Percentiles rank a stretch among this genome's conserved stretches.
These are phyloP conservation scores for Symbiodinium pilosum DNA, from an alignment of 73 alveolate species.

Conservation along the genomic window DNA sequence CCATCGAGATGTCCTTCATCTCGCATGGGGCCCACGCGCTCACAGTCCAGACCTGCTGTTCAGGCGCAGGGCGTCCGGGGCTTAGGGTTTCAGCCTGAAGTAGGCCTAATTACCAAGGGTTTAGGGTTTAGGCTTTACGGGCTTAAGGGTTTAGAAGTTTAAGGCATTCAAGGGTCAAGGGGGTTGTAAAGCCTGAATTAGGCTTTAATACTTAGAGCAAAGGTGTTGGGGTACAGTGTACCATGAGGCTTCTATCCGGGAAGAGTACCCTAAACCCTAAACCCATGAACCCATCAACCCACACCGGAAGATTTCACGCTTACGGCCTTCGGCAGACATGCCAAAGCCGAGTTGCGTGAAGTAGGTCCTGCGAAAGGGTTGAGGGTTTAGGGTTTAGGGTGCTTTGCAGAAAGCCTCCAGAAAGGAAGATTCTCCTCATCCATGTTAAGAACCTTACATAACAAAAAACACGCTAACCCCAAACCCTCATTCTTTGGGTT, in stretches of 20 bases:
- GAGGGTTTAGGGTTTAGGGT: too few relatives aligned
- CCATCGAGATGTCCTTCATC: constrained; percentile 24
- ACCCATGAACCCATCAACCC: neutral
- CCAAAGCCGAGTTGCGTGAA: constrained; percentile 59
- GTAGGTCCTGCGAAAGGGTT: constrained; percentile 47
- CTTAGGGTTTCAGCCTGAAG: too few relatives aligned
- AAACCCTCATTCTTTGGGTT: neutral
- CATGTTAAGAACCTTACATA: too few relatives aligned
- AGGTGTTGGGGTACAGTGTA: too few relatives aligned
- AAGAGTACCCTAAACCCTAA: neutral
- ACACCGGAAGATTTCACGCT: too few relatives aligned
- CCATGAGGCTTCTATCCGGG: too few relatives aligned
- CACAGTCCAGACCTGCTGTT: constrained; percentile 57
- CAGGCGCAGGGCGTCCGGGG: neutral
- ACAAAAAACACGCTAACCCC: neutral
- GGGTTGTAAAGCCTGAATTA: too few relatives aligned
- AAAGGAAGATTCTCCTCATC: too few relatives aligned
- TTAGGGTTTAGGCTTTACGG: too few relatives aligned
- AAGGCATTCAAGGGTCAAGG: neutral
- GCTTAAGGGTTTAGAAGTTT: neutral
- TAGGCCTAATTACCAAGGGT: too few relatives aligned
- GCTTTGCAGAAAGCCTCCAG: too few relatives aligned
- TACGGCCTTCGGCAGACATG: constrained; percentile 79
- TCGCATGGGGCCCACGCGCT: constrained; percentile 59
- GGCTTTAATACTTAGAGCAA: too few relatives aligned